Evolutionary conservation across 2,329 filamentous ascomycete genomes (phyloP).

Genomic region (Verticillium nonalfalfae): DNA sequence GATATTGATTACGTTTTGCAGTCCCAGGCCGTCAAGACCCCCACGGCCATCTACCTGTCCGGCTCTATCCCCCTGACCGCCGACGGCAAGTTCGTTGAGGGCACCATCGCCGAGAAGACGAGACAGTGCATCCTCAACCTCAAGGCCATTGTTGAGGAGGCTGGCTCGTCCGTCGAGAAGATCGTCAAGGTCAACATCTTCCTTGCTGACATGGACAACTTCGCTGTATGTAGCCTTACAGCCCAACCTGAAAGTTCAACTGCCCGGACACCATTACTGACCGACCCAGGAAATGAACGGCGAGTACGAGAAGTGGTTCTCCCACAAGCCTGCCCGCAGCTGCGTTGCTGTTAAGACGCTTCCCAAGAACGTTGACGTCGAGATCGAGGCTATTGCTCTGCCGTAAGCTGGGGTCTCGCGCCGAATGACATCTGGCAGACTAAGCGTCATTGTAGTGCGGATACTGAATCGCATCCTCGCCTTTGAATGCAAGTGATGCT

Average conservation of each 20-base stretch:
- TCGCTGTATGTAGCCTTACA: conserved; percentile 44
- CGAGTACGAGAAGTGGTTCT: conserved; percentile 78
- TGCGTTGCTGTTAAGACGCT: conserved; percentile 88
- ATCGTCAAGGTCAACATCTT: conserved; percentile 93
- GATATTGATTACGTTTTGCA: conserved; percentile 20
- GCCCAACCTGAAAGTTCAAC: background rate
- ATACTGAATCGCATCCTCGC: background rate
- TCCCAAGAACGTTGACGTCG: conserved; percentile 78
- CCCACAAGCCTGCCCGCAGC: conserved; percentile 78
- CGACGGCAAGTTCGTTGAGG: conserved; percentile 48
- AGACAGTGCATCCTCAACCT: conserved; percentile 67
- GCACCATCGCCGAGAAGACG: conserved; percentile 58
- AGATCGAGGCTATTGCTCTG: conserved; percentile 84
- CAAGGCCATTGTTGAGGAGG: conserved; percentile 73
- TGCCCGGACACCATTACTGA: background rate
- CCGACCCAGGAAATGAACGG: conserved; percentile 65
- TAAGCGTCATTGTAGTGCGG: background rate
- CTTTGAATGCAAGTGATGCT: background rate
- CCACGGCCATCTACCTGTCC: conserved; percentile 60
- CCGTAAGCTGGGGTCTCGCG: conserved; percentile 32
- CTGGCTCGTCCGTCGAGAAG: conserved; percentile 69
- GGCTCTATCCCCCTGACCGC: conserved; percentile 66
- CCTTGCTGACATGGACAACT: conserved; percentile 85
- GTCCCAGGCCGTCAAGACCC: conserved; percentile 63
- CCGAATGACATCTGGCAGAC: background rate